These are phyloP conservation scores for Sporothrix phasma DNA, from an alignment of 2,329 filamentous ascomycete genomes.

Conservation along the genomic window DNA sequence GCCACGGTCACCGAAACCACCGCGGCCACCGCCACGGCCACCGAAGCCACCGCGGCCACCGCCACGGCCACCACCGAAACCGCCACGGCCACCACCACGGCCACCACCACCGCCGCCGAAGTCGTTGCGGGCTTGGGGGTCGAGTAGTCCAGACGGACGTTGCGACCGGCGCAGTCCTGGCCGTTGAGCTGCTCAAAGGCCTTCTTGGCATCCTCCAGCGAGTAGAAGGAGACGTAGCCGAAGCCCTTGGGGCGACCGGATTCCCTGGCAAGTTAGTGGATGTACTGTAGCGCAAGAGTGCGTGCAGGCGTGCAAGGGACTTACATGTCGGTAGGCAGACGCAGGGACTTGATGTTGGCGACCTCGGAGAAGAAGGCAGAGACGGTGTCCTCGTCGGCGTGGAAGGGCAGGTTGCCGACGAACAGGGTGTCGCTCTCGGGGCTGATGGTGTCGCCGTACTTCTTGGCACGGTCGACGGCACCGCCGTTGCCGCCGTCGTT, in stretches of 20 bases:
- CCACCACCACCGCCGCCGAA: constrained; percentile 32
- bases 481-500: constrained; percentile 23
- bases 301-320: constrained; percentile 19
- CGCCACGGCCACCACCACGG: constrained; percentile 28
- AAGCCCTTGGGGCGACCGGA: constrained; percentile 82
- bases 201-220: constrained; percentile 70
- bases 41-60: constrained; percentile 43
- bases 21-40: constrained; percentile 27
- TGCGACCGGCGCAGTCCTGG: constrained; percentile 58
- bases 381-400: constrained; percentile 66
- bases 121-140: constrained; percentile 50
- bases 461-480: constrained; percentile 52
- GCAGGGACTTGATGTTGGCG: constrained; percentile 64
- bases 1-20: constrained; percentile 41
- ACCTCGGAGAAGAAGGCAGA: constrained; percentile 63
- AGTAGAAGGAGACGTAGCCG: constrained; percentile 77
- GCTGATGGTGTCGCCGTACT: constrained; percentile 71
- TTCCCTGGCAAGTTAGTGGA: constrained; percentile 43
- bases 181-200: constrained; percentile 56
- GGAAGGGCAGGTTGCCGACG: constrained; percentile 83
- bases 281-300: constrained; percentile 22
- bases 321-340: constrained; percentile 75
- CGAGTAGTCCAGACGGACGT: constrained; percentile 76
- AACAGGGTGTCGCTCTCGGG: constrained; percentile 80
- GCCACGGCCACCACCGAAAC: constrained; percentile 42